These are phyloP conservation scores for Herpotrichia juniperi DNA, from an alignment of 2,329 filamentous ascomycete species.

Conservation along the genomic window DNA sequence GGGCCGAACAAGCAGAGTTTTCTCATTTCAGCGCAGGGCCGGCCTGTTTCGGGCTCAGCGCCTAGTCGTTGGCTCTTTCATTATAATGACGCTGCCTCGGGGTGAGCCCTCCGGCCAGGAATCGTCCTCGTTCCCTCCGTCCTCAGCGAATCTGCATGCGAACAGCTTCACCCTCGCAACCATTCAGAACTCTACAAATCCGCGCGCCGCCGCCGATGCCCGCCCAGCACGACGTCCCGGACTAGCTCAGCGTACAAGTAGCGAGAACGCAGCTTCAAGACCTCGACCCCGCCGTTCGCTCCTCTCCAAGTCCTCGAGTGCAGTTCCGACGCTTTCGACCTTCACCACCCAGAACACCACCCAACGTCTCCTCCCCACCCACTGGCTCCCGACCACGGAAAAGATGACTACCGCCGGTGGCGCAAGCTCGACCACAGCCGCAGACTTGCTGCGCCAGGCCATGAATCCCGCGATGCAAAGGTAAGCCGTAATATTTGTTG, in stretches of 20 bases:
- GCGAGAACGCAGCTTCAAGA: conserved; percentile 25
- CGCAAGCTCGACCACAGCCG: conserved; percentile 58
- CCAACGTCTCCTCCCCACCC: conserved; percentile 33
- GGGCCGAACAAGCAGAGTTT: conserved; percentile 45
- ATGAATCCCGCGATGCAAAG: conserved; percentile 63
- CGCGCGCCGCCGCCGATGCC: conserved; percentile 31
- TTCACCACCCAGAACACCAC: conserved; percentile 33
- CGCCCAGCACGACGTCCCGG: conserved; percentile 27
- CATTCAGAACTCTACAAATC: conserved; percentile 7
- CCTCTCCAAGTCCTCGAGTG: conserved; percentile 49
- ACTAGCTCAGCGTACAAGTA: conserved; percentile 40
- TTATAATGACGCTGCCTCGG: conserved; percentile 35
- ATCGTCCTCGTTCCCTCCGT: conserved; percentile 9
- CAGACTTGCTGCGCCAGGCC: conserved; percentile 64
- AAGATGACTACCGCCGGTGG: conserved; percentile 45
- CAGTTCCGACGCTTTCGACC: conserved; percentile 53
- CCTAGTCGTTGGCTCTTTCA: conserved; percentile 22
- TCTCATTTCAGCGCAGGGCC: conserved; percentile 32
- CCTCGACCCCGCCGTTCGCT: conserved; percentile 36
- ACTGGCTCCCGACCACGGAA: conserved; percentile 35
- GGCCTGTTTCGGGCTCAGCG: conserved; percentile 40
- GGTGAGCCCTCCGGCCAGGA: background rate
- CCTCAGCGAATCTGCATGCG: background rate
- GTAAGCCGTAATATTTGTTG: conserved; percentile 50
- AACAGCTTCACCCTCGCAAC: conserved; percentile 1